Base-by-base conservation (phyloP, 1,139 yeast species). In the Blastobotrys apis region DNA sequence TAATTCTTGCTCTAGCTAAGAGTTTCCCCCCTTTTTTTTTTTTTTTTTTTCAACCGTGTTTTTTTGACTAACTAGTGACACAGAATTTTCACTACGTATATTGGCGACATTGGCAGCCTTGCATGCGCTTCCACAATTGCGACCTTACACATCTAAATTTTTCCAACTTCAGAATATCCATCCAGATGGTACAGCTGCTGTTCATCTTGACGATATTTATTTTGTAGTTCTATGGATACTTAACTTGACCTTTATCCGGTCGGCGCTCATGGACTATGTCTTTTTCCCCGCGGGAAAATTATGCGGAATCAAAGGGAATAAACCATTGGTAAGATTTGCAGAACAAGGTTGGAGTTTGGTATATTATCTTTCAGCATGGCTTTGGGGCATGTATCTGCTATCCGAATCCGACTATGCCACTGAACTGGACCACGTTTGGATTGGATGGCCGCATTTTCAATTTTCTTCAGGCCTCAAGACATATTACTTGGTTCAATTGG, bases 281-380 rank as follows among this genome's bases (percentile, higher is more conserved):
- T 73, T 83, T 47, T 71, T 68, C 41, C 90, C 90, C 15, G 57
- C 80, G 48, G 88, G 87, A 31, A 41, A 47, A 13, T 50, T 59
- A 34, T 66, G 71, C 45, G 69, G 75, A 15, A 78, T 84, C 47
- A 64, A 64, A 35, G 20, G 29, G 6, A 36, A 37, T 17, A 80
- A 77, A 57, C 76, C 81, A 1, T 68, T 71, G 37, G 75, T 75
- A 43, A 73, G 96, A 50, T 87, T 84, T 58, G 83, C 87, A 44
- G 97, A 88, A 65, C 96, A 87, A 67, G 80, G 88, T 47, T 88
- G 96, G 95, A 71, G 78, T 30, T 64, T 78, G 29, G 59, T 77
- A n/a, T 85, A 82, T 61, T 85, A 80, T 63, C 53, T 74, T 8
- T 54, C 67, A 13, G 75, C 85, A 10, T 81, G 81, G 63, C 46